Evolutionary conservation across 2,329 filamentous ascomycete genomes (phyloP).

Genomic region (Boeremia exigua): DNA sequence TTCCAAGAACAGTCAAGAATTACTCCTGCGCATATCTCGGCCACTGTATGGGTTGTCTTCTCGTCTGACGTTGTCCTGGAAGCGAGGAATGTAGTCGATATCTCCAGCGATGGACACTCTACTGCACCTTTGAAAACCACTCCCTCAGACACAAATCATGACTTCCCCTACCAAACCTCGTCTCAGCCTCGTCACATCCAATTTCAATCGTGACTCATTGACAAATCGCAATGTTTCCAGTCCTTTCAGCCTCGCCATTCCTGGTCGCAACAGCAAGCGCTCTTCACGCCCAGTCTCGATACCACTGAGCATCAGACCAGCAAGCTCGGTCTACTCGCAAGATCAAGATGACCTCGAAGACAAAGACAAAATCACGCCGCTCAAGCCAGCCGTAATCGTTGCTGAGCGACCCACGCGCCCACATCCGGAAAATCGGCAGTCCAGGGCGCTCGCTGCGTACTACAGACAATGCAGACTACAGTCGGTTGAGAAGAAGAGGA

Average conservation of each 20-base stretch:
- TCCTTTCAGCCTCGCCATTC: slow-evolving; percentile 26
- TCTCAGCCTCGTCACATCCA: slow-evolving; percentile 8
- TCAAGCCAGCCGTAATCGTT: slow-evolving; percentile 13
- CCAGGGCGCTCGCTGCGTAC: slow-evolving; percentile 8
- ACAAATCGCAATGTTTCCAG: slow-evolving; percentile 19
- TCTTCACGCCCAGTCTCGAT: slow-evolving; percentile 5
- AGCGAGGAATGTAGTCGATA: slow-evolving; percentile 8
- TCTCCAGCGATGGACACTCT: neutral
- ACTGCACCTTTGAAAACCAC: neutral
- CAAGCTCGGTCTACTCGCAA: slow-evolving; percentile 5
- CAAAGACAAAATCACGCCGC: slow-evolving; percentile 8
- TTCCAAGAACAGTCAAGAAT: too few relatives aligned
- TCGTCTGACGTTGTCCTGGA: slow-evolving; percentile 1
- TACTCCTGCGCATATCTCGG: too few relatives aligned
- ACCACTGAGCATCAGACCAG: slow-evolving; percentile 7
- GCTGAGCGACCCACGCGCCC: slow-evolving; percentile 11
- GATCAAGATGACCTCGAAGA: slow-evolving; percentile 6
- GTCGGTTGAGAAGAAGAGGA: slow-evolving; percentile 9
- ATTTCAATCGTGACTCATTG: slow-evolving; percentile 3
- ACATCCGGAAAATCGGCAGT: slow-evolving; percentile 4
- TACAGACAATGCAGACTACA: slow-evolving; percentile 7
- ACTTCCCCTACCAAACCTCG: slow-evolving; percentile 11
- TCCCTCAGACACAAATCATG: neutral
- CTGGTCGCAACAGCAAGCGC: slow-evolving; percentile 10
- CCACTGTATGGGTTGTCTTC: neutral